Evolutionary conservation across 768 basidiomycete species (phyloP), one percentile per base, ranked within the genome.

Genomic region (Russula emetica): DNA sequence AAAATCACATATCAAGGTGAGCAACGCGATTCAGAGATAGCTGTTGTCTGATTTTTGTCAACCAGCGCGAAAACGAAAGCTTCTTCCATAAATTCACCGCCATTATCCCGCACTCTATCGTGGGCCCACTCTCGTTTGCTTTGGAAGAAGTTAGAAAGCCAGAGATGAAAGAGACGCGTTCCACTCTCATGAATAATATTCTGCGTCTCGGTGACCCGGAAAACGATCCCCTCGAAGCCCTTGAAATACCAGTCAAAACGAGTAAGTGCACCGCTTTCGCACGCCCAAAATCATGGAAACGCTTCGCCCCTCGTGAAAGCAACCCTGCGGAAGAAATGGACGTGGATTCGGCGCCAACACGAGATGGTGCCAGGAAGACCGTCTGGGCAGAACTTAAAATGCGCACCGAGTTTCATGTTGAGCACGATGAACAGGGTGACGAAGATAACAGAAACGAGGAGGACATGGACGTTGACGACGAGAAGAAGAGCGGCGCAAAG

Each of bases 131-230:
- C 61, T 84, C 83, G 7, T 79, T 79, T 22, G 91, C 88, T 2
- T 76, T 96, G 4, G 76, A 78, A 50, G 85, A 86, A 67, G 80
- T 83, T 54, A 74, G 78, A 28, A 71, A 70, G 26, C 92, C 92
- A 13, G 84, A 91, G 44, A 75, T 85, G 63, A 89, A 86, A 65
- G 72, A 79, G 55, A 82, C 83, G 50, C 90, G 87, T 69, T 94
- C 94, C 0, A 74, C 80, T 0, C 78, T 90, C 0, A 74, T 80
- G 71, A 78, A 77, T n/a, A 87, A 82, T 42, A 80, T 83, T 4
- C 78, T 99, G 5, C 84, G 87, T 36, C 77, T 99, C 24, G 96
- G 96, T 1, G 91, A 94, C 67, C 76, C 82, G 10, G 85, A 87
- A 6, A 77, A 79, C 0, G 78, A 82, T 30, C 75, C 82, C 6